A percentile compares a stretch with the other conserved stretches of the same genome.
Conservation (phyloP, 1,139 yeast species). For the Hyphopichia pseudoburtonii region DNA sequence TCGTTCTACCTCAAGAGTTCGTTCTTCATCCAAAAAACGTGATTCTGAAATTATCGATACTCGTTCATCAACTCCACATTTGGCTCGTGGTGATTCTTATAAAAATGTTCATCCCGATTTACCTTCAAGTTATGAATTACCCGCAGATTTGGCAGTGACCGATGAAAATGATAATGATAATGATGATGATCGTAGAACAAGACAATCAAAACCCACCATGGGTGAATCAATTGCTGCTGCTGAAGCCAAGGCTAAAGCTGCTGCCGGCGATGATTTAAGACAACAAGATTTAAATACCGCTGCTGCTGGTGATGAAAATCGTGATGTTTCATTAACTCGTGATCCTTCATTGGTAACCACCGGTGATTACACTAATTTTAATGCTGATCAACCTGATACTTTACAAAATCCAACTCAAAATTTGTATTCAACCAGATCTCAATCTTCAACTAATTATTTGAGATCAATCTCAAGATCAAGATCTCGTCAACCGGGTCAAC, state of each 20-base stretch:
- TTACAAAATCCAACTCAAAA: slow-evolving; percentile 17
- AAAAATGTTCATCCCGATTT: slow-evolving; percentile 45
- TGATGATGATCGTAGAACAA: slow-evolving; percentile 38
- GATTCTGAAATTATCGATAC: slow-evolving; percentile 1
- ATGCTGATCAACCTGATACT: slow-evolving; percentile 37
- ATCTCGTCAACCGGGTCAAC: slow-evolving; percentile 42
- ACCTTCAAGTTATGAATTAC: slow-evolving; percentile 45
- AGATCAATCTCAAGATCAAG: slow-evolving; percentile 65
- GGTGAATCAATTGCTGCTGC: slow-evolving; percentile 51
- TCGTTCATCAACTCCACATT: slow-evolving; percentile 45
- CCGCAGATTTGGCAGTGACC: slow-evolving; percentile 32
- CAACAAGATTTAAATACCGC: slow-evolving; percentile 16
- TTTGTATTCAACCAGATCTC: slow-evolving; percentile 31
- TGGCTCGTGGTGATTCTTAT: slow-evolving; percentile 68
- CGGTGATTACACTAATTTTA: slow-evolving; percentile 51
- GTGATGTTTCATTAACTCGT: slow-evolving; percentile 15
- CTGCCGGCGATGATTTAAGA: too few relatives aligned
- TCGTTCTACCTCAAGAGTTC: slow-evolving; percentile 20
- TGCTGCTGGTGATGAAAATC: neutral
- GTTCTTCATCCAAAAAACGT: slow-evolving; percentile 7
- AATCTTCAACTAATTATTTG: slow-evolving; percentile 48
- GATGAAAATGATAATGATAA: slow-evolving; percentile 24
- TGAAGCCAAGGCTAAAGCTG: slow-evolving; percentile 20
- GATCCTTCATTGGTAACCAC: slow-evolving; percentile 47
- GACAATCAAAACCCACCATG: slow-evolving; percentile 49